phyloP scores from a whole-genome alignment of 2,329 filamentous ascomycete genomes.

The Colletotrichum theobromicola region DNA sequence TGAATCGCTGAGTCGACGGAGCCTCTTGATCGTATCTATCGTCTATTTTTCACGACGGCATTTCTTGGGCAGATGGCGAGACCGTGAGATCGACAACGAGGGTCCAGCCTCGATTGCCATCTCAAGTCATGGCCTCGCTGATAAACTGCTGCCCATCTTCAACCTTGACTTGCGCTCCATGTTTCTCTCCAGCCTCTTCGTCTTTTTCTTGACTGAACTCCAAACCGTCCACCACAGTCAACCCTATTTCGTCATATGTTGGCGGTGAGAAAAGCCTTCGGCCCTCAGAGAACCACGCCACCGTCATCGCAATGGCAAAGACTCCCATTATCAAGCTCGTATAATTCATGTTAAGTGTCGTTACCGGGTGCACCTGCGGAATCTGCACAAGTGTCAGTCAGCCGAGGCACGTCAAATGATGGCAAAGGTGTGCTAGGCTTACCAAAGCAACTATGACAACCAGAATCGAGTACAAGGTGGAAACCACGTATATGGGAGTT shows the following conservation, averaged over 20 bases:
- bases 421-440: not conserved
- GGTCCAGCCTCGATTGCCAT: fast-evolving
- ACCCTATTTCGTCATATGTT: not conserved
- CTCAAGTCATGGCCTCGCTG: not conserved
- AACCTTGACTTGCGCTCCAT: not conserved
- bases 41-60: not conserved
- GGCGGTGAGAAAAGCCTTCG: not conserved
- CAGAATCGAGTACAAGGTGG: not conserved
- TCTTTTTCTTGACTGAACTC: not conserved
- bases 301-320: not conserved
- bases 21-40: fast-evolving
- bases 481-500: not conserved
- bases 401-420: not conserved
- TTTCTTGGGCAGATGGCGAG: not conserved
- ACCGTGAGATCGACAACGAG: fast-evolving
- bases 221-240: not conserved
- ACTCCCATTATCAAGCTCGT: not conserved
- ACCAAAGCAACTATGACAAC: not conserved
- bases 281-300: not conserved
- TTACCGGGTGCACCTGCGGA: not conserved
- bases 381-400: fast-evolving
- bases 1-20: not conserved
- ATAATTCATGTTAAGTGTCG: not conserved
- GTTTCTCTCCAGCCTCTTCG: not conserved
- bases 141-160: not conserved